Percentiles rank a stretch among this genome's conserved stretches.
Conservation (phyloP, 1,284 basidiomycete species). For the Tetrapyrgos nigripes region DNA sequence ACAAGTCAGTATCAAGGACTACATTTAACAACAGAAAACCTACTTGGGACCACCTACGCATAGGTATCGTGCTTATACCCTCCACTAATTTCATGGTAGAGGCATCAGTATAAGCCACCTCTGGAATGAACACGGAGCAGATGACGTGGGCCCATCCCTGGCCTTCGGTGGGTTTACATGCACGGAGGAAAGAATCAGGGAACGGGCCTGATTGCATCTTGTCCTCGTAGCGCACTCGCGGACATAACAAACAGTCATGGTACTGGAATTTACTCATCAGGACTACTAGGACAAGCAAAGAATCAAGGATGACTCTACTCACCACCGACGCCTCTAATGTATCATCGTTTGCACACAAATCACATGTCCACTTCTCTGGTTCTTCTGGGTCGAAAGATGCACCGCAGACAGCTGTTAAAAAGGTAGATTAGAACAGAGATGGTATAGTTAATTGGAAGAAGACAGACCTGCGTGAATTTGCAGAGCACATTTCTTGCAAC, state of each 20-base stretch:
- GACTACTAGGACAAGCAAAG: constrained; percentile 7
- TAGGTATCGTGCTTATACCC: constrained; percentile 81
- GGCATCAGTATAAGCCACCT: constrained; percentile 82
- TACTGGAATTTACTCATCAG: constrained; percentile 49
- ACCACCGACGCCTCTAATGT: constrained; percentile 80
- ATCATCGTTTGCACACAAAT: constrained; percentile 84
- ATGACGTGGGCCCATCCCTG: constrained; percentile 93
- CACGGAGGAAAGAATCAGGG: constrained; percentile 77
- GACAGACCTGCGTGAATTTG: constrained; percentile 73
- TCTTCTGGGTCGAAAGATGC: constrained; percentile 65
- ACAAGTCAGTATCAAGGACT: constrained; percentile 4
- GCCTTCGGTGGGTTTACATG: constrained; percentile 93
- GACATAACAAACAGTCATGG: constrained; percentile 78
- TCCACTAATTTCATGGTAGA: constrained; percentile 79
- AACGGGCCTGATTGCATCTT: constrained; percentile 50
- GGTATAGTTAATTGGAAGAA: not conserved
- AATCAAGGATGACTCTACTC: constrained; percentile 28
- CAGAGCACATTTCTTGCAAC: constrained; percentile 82
- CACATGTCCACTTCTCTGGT: constrained; percentile 82
- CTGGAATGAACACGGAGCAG: constrained; percentile 89
- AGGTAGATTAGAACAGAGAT: constrained; percentile 7
- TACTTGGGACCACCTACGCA: constrained; percentile 69
- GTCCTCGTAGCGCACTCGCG: constrained; percentile 57
- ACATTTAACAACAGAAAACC: constrained; percentile 29
- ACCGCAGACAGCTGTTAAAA: constrained; percentile 64